Base-by-base conservation (phyloP, 495 filamentous ascomycete genomes). In the Evernia prunastri region DNA sequence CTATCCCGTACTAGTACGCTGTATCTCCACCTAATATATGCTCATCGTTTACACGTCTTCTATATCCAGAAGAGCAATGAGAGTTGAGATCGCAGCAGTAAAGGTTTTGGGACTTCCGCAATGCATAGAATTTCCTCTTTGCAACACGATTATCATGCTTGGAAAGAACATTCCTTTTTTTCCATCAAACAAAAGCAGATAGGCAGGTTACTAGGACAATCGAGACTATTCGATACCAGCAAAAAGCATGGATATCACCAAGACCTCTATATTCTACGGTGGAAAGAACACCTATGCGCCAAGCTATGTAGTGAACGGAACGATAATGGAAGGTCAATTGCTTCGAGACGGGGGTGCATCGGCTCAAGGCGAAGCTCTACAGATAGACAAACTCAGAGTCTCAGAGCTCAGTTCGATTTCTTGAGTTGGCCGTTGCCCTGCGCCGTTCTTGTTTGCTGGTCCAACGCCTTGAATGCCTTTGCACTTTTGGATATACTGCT, bases 401-500 rank as follows among this genome's bases (percentile, higher is more conserved):
- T 4, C 47, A 62, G 15, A 43, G 4, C 20, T 54, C 61, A 71
- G 51, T 74, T 72, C 33, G 66, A 65, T 66, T 83, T 82, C 60
- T 74, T 74, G 23, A 61, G 36, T 36, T 63, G 51, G n/a, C 70
- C 71, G 59, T 73, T 68, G 37, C 54, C 53, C 37, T 58, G 56
- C n/a, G 72, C 58, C 20, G 43, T 62, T 40, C 64, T 71, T 36
- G 74, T 72, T 49, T 75, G 70, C 64, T 67, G 75, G 18, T 79
- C 74, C 42, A 82, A 69, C 27, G 69, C 68, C 47, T 72, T 71
- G 43, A 85, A 74, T 0, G 80, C 82, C 56, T 70, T 70, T 35
- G 80, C 80, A 36, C 80, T 76, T 11, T 76, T 73, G 13, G 69
- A 69, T 29, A 81, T 72, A 65, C 84, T 86, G 39, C 78, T 74